phyloP scores from a whole-genome alignment of 352 stramenopile genomes.

The Phytophthora capsici region DNA sequence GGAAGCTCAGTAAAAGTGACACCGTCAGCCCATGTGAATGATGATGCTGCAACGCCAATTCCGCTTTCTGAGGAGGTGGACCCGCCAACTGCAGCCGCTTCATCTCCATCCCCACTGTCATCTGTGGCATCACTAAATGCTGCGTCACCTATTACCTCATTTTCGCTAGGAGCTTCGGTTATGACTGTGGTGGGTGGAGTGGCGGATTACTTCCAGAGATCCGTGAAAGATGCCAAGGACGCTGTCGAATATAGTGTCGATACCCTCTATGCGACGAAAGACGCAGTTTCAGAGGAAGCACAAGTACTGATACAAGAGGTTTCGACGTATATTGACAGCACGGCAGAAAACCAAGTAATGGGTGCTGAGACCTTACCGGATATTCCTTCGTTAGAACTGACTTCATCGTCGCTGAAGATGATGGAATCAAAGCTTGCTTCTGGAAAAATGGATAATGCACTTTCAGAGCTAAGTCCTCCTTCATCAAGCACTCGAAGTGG shows the following conservation, averaged over 20 bases:
- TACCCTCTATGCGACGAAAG: constrained; percentile 74
- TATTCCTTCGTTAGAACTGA: constrained; percentile 24
- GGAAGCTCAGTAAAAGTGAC: background rate
- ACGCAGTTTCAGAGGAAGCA: constrained; percentile 71
- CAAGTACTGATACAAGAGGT: constrained; percentile 70
- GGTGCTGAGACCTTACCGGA: constrained; percentile 9
- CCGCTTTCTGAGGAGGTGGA: constrained; percentile 13
- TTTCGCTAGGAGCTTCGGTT: constrained; percentile 66
- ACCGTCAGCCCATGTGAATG: constrained; percentile 1
- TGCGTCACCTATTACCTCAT: constrained; percentile 48
- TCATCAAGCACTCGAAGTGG: constrained; percentile 16
- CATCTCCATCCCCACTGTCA: constrained; percentile 23
- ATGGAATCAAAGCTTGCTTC: constrained; percentile 32
- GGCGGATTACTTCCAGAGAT: constrained; percentile 74
- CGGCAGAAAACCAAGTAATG: constrained; percentile 6
- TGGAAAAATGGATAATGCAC: constrained; percentile 13
- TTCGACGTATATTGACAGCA: constrained; percentile 57
- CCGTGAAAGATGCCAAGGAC: constrained; percentile 78
- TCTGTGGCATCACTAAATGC: constrained; percentile 12
- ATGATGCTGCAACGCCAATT: constrained; percentile 5
- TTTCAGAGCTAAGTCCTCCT: constrained; percentile 29
- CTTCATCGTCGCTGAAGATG: constrained; percentile 36
- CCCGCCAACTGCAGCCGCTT: background rate
- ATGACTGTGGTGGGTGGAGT: constrained; percentile 73
- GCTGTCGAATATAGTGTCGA: constrained; percentile 76